Percentiles rank a stretch among this genome's conserved stretches.
phyloP scores from a whole-genome alignment of 108 stramenopile genomes.

The Fragilariopsis cylindrus region DNA sequence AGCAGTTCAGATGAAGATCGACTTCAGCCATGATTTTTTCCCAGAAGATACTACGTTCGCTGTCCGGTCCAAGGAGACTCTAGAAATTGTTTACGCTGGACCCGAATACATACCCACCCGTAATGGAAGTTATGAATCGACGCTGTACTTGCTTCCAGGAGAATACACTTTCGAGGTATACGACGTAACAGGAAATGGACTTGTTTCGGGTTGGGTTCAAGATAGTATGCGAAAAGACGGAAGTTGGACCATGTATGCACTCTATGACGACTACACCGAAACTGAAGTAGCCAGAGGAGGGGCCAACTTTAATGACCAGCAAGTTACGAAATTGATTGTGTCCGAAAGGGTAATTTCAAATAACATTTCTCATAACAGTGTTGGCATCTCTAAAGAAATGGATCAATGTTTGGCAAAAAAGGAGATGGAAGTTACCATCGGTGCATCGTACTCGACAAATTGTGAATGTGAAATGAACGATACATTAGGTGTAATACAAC shows the following conservation, averaged over 20 bases:
- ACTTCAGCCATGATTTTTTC: slow-evolving; percentile 21
- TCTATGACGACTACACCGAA: slow-evolving; percentile 5
- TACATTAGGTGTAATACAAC: not conserved
- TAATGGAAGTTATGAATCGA: not conserved
- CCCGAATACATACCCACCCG: slow-evolving; percentile 12
- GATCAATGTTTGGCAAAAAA: not conserved
- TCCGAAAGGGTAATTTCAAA: not conserved
- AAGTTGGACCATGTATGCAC: not conserved
- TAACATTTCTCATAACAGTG: not conserved
- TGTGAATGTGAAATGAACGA: not conserved
- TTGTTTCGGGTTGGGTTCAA: slow-evolving; percentile 1
- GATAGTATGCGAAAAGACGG: not conserved
- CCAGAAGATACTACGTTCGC: slow-evolving; percentile 27
- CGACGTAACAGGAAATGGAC: slow-evolving; percentile 41
- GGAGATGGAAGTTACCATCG: not conserved
- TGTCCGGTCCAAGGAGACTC: not conserved
- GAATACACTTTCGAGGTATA: slow-evolving; percentile 58
- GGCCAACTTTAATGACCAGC: not conserved
- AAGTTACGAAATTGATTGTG: slow-evolving; percentile 6
- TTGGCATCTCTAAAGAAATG: not conserved
- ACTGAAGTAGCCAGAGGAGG: slow-evolving; percentile 9
- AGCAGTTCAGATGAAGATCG: slow-evolving; percentile 9
- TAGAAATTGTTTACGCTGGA: slow-evolving; percentile 13
- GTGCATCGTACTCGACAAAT: not conserved
- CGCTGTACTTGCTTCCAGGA: slow-evolving; percentile 17